Conservation (phyloP, 2,329 filamentous ascomycete species). For the Bipolaris victoriae region DNA sequence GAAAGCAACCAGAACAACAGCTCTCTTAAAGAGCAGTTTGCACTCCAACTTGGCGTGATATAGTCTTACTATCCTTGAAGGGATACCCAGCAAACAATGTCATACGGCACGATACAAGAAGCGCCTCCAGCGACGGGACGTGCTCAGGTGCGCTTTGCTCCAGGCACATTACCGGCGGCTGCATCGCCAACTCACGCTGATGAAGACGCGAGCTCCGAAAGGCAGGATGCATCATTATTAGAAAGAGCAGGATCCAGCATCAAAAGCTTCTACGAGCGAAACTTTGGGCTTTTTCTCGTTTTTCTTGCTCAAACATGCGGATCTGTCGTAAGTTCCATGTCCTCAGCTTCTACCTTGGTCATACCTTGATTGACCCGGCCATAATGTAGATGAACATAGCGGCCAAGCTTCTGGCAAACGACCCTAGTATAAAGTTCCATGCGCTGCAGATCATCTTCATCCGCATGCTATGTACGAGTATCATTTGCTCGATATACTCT, state of each 20-base stretch:
- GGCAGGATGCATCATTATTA: conserved; percentile 3
- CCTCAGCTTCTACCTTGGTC: background rate
- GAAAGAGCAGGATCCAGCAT: conserved; percentile 8
- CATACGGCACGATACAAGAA: conserved; percentile 3
- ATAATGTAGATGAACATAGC: conserved; percentile 30
- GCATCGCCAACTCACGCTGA: background rate
- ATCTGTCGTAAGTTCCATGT: conserved; percentile 20
- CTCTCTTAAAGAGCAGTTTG: too few relatives aligned
- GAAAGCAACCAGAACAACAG: background rate
- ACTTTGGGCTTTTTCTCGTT: conserved; percentile 33
- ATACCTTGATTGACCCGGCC: background rate
- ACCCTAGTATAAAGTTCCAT: conserved; percentile 35
- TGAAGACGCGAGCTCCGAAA: background rate
- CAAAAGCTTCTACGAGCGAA: conserved; percentile 28
- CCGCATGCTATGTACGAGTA: conserved; percentile 73
- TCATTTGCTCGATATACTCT: conserved; percentile 73
- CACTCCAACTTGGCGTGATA: background rate
- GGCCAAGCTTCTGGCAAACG: conserved; percentile 34
- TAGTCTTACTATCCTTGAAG: background rate
- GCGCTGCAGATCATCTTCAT: conserved; percentile 71
- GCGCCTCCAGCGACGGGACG: background rate
- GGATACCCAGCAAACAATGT: background rate
- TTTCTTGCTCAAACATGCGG: conserved; percentile 50
- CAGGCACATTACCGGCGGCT: background rate
- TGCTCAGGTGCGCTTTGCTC: background rate